Evolutionary conservation across 2,329 filamentous ascomycete genomes (phyloP).

Genomic region (Verticillium dahliae): DNA sequence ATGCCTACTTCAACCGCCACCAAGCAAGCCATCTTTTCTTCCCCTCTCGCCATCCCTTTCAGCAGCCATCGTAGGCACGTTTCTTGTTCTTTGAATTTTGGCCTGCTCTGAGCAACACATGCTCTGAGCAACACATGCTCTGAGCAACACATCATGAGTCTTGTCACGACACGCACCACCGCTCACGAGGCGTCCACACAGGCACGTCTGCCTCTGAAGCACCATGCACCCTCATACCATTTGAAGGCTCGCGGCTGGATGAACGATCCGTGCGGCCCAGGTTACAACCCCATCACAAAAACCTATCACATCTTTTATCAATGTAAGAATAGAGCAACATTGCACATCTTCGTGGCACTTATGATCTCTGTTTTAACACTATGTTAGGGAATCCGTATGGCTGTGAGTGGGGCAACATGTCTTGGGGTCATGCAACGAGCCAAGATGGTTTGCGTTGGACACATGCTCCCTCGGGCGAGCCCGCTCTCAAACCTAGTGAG

Average conservation of each 20-base stretch:
- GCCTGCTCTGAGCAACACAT: not conserved
- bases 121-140: not conserved
- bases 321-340: conserved; percentile 31
- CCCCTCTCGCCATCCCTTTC: not conserved
- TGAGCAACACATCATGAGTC: not conserved
- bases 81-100: not conserved
- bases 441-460: conserved; percentile 33
- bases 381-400: conserved; percentile 26
- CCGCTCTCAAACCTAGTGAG: conserved; percentile 24
- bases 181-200: not conserved
- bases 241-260: conserved; percentile 21
- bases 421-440: conserved; percentile 45
- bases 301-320: conserved; percentile 48
- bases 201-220: not conserved
- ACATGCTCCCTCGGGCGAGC: conserved; percentile 22
- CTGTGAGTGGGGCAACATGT: conserved; percentile 31
- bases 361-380: not conserved
- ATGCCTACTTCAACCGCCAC: not conserved
- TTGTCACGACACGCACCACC: not conserved
- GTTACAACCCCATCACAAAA: conserved; percentile 38
- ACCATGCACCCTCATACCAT: conserved; percentile 5
- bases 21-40: not conserved
- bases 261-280: conserved; percentile 41
- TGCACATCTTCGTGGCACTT: conserved; percentile 13
- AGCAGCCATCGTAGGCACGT: too few species aligned